Evolutionary conservation across 2,329 filamentous ascomycete genomes (phyloP).

Genomic region (Arachnopeziza araneosa): DNA sequence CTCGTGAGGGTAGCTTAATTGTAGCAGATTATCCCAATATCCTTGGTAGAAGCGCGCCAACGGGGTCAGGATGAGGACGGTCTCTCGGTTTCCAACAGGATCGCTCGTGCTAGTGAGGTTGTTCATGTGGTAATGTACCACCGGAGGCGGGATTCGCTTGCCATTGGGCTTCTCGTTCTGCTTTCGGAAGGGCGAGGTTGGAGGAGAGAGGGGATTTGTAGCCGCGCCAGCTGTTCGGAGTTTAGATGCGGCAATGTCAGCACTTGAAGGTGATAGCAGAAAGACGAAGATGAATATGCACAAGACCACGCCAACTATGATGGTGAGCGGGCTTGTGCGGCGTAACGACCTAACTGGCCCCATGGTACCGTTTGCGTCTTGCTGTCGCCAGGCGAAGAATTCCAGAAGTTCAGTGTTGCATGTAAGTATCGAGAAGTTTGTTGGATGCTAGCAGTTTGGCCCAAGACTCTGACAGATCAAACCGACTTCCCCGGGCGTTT

Average conservation of each 20-base stretch:
- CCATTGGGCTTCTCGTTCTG: slow-evolving; percentile 48
- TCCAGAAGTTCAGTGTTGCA: slow-evolving; percentile 16
- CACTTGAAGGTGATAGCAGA: slow-evolving; percentile 47
- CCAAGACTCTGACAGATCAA: not conserved
- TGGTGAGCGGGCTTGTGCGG: slow-evolving; percentile 71
- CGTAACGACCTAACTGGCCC: slow-evolving; percentile 65
- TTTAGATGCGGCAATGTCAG: slow-evolving; percentile 42
- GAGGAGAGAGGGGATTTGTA: slow-evolving; percentile 65
- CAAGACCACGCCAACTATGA: slow-evolving; percentile 65
- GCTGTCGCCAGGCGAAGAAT: slow-evolving; percentile 26
- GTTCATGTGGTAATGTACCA: slow-evolving; percentile 92
- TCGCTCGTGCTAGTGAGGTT: slow-evolving; percentile 78
- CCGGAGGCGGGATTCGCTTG: slow-evolving; percentile 65
- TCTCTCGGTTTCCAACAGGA: slow-evolving; percentile 74
- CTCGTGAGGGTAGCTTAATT: slow-evolving; percentile 83
- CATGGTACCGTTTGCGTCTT: slow-evolving; percentile 36
- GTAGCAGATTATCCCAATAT: slow-evolving; percentile 92
- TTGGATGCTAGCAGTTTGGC: slow-evolving; percentile 3
- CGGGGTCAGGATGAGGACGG: slow-evolving; percentile 85
- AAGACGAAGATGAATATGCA: slow-evolving; percentile 68
- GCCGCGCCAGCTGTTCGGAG: slow-evolving; percentile 51
- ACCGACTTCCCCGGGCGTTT: slow-evolving; percentile 12
- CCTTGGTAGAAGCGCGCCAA: slow-evolving; percentile 88
- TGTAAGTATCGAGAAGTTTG: slow-evolving; percentile 14
- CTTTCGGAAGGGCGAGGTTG: slow-evolving; percentile 70